A percentile compares a stretch with the other conserved stretches of the same genome.
Conservation (phyloP, 2,329 filamentous ascomycete species). For the Biscogniauxia mediterranea region DNA sequence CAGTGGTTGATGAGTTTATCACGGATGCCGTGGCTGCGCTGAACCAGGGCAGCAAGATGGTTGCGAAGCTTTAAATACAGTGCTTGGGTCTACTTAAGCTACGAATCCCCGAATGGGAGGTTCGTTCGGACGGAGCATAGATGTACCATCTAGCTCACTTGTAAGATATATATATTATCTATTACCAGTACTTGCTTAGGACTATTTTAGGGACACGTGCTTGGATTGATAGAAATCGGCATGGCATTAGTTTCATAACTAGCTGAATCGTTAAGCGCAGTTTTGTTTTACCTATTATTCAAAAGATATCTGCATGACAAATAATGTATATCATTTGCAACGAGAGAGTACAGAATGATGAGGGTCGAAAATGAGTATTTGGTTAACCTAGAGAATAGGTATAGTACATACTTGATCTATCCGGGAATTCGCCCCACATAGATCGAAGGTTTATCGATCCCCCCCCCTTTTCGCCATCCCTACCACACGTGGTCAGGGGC, state of each 20-base stretch:
- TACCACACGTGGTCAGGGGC: constrained; percentile 17
- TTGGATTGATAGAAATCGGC: not conserved
- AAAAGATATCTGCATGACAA: no score
- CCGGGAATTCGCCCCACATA: not conserved
- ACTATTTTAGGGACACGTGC: not conserved
- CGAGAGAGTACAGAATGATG: no score
- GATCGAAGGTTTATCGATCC: not conserved
- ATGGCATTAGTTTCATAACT: not conserved
- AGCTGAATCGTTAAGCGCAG: not conserved
- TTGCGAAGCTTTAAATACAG: constrained; percentile 65
- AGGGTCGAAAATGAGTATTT: no score
- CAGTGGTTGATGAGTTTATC: constrained; percentile 92
- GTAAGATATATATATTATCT: not conserved
- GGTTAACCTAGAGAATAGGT: no score
- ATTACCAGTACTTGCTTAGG: not conserved
- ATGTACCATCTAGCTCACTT: constrained; percentile 1
- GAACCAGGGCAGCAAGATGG: constrained; percentile 64
- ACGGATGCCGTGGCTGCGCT: constrained; percentile 72
- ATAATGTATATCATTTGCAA: no score
- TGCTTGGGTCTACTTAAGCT: not conserved
- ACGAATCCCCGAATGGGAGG: not conserved
- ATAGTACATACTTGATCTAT: no score
- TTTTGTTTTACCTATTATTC: not conserved
- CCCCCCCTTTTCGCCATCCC: constrained; percentile 3
- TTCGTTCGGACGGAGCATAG: not conserved